Conservation (phyloP, 371 early-diverging fungal species). For the Choanephora cucurbitarum region DNA sequence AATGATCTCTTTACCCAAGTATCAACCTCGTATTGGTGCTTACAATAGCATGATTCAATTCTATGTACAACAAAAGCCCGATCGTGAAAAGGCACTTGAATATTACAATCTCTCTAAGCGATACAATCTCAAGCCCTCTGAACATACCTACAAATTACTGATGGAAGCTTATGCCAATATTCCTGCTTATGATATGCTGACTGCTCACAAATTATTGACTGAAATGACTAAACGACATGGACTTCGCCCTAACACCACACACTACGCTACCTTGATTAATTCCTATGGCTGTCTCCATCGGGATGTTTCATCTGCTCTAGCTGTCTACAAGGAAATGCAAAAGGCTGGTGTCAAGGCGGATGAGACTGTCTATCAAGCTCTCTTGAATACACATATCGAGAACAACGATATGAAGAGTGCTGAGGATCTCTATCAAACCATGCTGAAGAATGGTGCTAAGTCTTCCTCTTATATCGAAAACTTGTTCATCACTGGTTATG, state of each 20-base stretch:
- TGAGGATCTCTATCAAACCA: slow-evolving; percentile 45
- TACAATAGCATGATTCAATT: slow-evolving; percentile 68
- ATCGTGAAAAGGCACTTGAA: slow-evolving; percentile 56
- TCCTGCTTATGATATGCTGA: slow-evolving; percentile 60
- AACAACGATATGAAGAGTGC: slow-evolving; percentile 50
- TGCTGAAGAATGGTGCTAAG: slow-evolving; percentile 35
- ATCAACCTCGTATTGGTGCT: slow-evolving; percentile 59
- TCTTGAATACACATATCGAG: slow-evolving; percentile 57
- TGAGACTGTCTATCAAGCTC: slow-evolving; percentile 57
- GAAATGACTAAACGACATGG: slow-evolving; percentile 51
- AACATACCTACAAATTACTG: slow-evolving; percentile 59
- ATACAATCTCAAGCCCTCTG: slow-evolving; percentile 49
- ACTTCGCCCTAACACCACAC: slow-evolving; percentile 48
- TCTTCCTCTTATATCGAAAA: slow-evolving; percentile 67
- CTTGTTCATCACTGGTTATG: slow-evolving; percentile 60
- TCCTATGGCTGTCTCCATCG: slow-evolving; percentile 63
- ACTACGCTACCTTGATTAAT: slow-evolving; percentile 60
- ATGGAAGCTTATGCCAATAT: slow-evolving; percentile 65
- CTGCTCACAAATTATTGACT: slow-evolving; percentile 54
- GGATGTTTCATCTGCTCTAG: slow-evolving; percentile 54
- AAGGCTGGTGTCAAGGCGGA: slow-evolving; percentile 46
- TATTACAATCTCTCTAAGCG: slow-evolving; percentile 50
- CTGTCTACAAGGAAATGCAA: slow-evolving; percentile 52
- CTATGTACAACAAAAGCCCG: slow-evolving; percentile 57
- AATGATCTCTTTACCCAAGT: slow-evolving; percentile 57